Percentiles rank a stretch among this genome's conserved stretches.
These are phyloP conservation scores for Penicillium sp. DNA, from an alignment of 2,329 filamentous ascomycete species.

Conservation along the genomic window DNA sequence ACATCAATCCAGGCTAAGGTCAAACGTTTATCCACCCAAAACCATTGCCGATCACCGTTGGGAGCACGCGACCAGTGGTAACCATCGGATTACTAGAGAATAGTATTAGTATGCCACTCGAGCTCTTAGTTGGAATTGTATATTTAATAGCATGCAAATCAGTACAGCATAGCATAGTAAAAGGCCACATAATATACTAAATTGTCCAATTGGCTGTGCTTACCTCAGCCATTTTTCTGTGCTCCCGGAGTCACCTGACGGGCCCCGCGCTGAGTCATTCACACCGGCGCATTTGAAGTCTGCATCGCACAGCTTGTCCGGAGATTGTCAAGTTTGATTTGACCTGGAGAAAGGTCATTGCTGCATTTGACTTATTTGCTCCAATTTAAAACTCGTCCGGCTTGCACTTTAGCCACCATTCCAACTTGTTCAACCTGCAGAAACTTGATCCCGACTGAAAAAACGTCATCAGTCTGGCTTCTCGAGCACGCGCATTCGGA, in stretches of 20 bases:
- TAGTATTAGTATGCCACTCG: neutral
- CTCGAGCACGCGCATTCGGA: conserved; percentile 37
- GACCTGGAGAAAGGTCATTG: neutral
- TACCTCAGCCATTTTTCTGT: neutral
- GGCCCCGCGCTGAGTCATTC: conserved; percentile 21
- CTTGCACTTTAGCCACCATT: neutral
- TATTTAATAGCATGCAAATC: neutral
- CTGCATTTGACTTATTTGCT: neutral
- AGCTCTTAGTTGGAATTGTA: neutral
- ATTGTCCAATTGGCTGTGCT: neutral
- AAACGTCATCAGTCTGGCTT: conserved; percentile 38
- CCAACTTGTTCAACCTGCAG: conserved; percentile 7
- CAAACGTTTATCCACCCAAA: neutral
- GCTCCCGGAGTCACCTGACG: conserved; percentile 12
- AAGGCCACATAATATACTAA: neutral
- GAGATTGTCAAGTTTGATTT: conserved; percentile 9
- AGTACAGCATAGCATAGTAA: neutral
- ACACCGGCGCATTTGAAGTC: conserved; percentile 13
- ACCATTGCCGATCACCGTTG: neutral
- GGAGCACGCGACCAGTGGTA: neutral
- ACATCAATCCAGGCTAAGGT: neutral
- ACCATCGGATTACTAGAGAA: neutral
- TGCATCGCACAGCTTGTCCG: conserved; percentile 13
- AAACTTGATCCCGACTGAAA: conserved; percentile 15
- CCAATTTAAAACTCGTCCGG: neutral